phyloP scores from a whole-genome alignment of 805 yeast species.

The Ogataea nonfermentans region DNA sequence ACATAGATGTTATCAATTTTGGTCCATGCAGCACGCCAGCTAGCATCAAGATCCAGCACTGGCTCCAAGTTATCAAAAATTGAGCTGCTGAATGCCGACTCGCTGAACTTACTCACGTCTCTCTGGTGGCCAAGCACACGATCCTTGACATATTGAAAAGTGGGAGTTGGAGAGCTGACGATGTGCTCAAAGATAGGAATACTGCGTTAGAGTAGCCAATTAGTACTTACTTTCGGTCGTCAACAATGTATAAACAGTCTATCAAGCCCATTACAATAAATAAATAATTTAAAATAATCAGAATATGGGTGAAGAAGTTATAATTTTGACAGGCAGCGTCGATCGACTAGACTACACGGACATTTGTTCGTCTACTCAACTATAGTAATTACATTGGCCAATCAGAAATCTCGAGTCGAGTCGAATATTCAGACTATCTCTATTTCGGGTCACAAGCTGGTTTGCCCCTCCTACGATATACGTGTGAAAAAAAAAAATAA shows the following conservation, averaged over 20 bases:
- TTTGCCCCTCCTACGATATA: constrained; percentile 1
- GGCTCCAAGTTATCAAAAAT: constrained; percentile 25
- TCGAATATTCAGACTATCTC: too few relatives aligned
- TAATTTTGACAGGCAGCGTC: too few relatives aligned
- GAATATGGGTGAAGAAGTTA: background rate
- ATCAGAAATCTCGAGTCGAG: too few relatives aligned
- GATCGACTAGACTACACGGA: too few relatives aligned
- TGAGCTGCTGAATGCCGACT: constrained; percentile 2
- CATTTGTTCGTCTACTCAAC: background rate
- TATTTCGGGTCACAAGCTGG: background rate
- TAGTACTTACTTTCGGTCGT: constrained; percentile 28
- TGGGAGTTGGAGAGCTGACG: constrained; percentile 27
- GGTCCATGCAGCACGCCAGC: constrained; percentile 33
- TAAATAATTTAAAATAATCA: background rate
- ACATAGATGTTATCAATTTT: constrained; percentile 27
- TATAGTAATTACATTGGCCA: background rate
- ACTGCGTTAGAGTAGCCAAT: constrained; percentile 13
- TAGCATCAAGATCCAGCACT: constrained; percentile 29
- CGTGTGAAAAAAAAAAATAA: constrained; percentile 7
- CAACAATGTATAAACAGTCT: constrained; percentile 31
- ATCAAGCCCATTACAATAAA: constrained; percentile 30
- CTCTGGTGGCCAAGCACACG: constrained; percentile 18
- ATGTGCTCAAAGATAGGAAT: constrained; percentile 27
- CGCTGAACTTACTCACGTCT: background rate
- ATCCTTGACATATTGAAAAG: constrained; percentile 25